Percentiles rank a stretch among this genome's conserved stretches.
These are phyloP conservation scores for Pyrenophora graminea DNA, from an alignment of 2,329 filamentous ascomycete genomes.

Conservation along the genomic window DNA sequence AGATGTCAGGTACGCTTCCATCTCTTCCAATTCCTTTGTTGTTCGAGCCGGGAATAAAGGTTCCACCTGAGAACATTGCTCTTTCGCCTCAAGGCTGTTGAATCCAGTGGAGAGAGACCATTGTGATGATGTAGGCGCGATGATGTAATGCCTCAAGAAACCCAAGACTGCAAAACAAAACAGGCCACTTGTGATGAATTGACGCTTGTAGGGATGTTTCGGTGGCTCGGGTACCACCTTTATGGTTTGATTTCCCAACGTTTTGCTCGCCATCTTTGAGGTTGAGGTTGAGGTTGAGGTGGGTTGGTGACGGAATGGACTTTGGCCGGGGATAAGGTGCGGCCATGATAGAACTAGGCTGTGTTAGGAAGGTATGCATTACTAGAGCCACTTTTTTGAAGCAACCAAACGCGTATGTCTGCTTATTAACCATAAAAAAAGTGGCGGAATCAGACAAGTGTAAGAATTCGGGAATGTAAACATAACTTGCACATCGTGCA, in stretches of 20 bases:
- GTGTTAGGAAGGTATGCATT: slow-evolving; percentile 10
- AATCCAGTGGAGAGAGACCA: slow-evolving; percentile 13
- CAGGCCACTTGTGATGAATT: slow-evolving; percentile 5
- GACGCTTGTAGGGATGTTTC: neutral
- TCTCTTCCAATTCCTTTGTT: slow-evolving; percentile 34
- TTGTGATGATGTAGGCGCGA: slow-evolving; percentile 20
- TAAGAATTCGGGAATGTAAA: too few relatives aligned
- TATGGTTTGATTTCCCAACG: slow-evolving; percentile 9
- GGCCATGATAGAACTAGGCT: slow-evolving; percentile 6
- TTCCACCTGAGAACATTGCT: slow-evolving; percentile 36
- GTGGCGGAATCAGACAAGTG: too few relatives aligned
- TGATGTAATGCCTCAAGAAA: slow-evolving; percentile 8
- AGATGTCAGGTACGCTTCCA: slow-evolving; percentile 35
- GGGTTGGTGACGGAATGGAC: neutral
- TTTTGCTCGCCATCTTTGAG: slow-evolving; percentile 19
- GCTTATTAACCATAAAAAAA: too few relatives aligned
- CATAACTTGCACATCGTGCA: too few relatives aligned
- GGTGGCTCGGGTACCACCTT: neutral
- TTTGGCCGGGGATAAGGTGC: slow-evolving; percentile 8
- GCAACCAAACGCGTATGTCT: too few relatives aligned
- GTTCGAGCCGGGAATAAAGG: slow-evolving; percentile 30
- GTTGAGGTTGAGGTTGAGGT: slow-evolving; percentile 3
- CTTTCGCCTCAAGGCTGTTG: slow-evolving; percentile 2
- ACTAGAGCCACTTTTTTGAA: too few relatives aligned
- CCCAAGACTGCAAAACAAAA: slow-evolving; percentile 6